phyloP scores from a whole-genome alignment of 1,284 basidiomycete genomes.

The Quambalaria eucalypti region DNA sequence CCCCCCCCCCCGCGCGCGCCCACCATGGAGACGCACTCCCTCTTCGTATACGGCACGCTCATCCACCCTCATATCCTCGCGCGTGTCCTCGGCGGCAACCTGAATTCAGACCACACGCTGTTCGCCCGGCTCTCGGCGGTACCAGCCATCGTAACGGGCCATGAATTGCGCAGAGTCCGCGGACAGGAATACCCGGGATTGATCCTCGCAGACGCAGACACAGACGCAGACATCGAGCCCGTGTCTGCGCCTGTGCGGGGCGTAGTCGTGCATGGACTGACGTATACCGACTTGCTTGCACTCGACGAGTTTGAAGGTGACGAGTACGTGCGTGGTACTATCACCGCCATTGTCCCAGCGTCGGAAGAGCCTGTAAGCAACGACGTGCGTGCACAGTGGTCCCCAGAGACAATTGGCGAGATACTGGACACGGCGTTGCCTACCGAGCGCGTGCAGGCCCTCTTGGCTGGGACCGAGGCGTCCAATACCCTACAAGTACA shows the following conservation, averaged over 20 bases:
- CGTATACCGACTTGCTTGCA: neutral
- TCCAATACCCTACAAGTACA: neutral
- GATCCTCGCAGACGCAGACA: neutral
- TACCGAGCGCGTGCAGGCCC: neutral
- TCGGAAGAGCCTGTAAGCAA: neutral
- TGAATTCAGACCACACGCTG: too few relatives aligned
- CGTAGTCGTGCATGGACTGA: neutral
- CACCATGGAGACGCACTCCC: neutral
- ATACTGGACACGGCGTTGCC: neutral
- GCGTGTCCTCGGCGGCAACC: neutral
- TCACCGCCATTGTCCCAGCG: neutral
- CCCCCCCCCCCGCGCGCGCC: neutral
- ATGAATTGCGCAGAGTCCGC: neutral
- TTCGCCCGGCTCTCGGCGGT: neutral
- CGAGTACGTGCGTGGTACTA: neutral
- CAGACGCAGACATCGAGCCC: neutral
- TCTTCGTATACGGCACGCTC: neutral
- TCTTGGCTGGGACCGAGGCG: neutral
- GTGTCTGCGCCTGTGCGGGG: neutral
- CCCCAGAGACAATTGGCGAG: neutral
- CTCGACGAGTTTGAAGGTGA: neutral
- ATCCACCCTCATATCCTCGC: neutral
- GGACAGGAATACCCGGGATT: neutral
- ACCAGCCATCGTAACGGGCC: neutral
- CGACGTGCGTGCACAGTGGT: neutral